Base-by-base conservation (phyloP, 306 rosid species). In the Corylus heterophylla region DNA sequence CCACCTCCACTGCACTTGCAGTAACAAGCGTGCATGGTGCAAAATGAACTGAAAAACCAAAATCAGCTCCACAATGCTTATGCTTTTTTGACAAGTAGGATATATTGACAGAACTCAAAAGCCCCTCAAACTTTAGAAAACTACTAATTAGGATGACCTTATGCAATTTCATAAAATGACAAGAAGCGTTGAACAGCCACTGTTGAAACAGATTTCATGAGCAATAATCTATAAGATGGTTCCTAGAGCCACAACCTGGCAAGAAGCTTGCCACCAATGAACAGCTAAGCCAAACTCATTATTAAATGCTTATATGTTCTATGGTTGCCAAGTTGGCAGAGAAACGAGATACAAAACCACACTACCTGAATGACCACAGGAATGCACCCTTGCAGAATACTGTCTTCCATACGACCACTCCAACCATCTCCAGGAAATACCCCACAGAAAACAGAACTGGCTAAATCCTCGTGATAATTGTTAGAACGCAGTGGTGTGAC, bases 331-430 rank as follows among this genome's bases (percentile, higher is more conserved):
- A 68, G 14, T 68, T 68, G 50, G 25, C n/a, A 11, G 51, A 50
- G 56, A 16, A 69, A 79, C 44, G 35, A 31, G 54, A 73, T 35
- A 50, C n/a, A 75, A 10, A 54, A 63, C 9, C 47, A 63, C 8
- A 25, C 25, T 84, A 94, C 97, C 97, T 94, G 98, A 89, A 94
- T 85, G 83, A 90, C 81, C 56, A 94, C 96, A 13, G 98, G 98
- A 78, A 94, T 89, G 92, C 98, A 94, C 45, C 98, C 98, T 83
- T 94, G 92, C 88, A 94, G 85, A 79, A 94, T 83, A 83, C 96
- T 90, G 71, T 94, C 98, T 83, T 94, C 97, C 97, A 94, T 86
- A 54, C 93, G 97, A 45, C 97, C 98, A 69, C 98, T 94, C 98
- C 98, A 94, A 74, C 97, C 98, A 83, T 94, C 98, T 42, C 97